Evolutionary conservation across 169 alveolate genomes (phyloP), one percentile per base, ranked within the genome.

Genomic region (Neospora caninum): DNA sequence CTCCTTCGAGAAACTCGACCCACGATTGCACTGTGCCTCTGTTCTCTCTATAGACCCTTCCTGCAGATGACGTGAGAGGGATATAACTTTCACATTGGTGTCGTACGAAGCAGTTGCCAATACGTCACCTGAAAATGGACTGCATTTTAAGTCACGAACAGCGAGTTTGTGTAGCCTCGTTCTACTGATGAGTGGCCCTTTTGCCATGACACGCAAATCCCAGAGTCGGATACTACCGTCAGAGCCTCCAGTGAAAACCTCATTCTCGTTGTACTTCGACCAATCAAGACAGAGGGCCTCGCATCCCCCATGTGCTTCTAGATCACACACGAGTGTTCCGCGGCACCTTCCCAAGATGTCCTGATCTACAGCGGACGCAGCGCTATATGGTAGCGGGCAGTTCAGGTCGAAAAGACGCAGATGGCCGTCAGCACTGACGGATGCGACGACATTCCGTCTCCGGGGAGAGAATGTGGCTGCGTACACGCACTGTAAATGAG

Each of bases 181-280:
- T 16, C 43, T 39, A 42, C 41, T 25, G 41, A 73, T 41, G 20
- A 94, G 69, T 0, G 89, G 89, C 54, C 89, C 89, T 41, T 2
- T 29, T 42, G 36, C 67, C 69, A 91, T 25, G 38, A 22, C n/a
- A 25, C 96, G 91, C 31, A 88, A 0, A 45, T 94, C 96, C 96
- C 96, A 94, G 27, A 78, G 82, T 20, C 73, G 58, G 13, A 94
- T 38, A 25, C 91, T 80, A 34, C 96, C 96, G 83, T 94, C 94
- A 2, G 96, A 54, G n/a, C 91, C 96, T 4, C 96, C 96, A 25
- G 96, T 94, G 22, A 91, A 69, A n/a, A 94, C n/a, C 92, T 88
- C 94, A 54, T 39, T 42, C 20, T 86, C 82, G 39, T 82, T 49
- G 73, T 88, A 91, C 80, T 94, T 88, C 69, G 80, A 49, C 96